These are phyloP conservation scores for Spergularia marina DNA, from an alignment of 148 eudicot species.

Conservation along the genomic window DNA sequence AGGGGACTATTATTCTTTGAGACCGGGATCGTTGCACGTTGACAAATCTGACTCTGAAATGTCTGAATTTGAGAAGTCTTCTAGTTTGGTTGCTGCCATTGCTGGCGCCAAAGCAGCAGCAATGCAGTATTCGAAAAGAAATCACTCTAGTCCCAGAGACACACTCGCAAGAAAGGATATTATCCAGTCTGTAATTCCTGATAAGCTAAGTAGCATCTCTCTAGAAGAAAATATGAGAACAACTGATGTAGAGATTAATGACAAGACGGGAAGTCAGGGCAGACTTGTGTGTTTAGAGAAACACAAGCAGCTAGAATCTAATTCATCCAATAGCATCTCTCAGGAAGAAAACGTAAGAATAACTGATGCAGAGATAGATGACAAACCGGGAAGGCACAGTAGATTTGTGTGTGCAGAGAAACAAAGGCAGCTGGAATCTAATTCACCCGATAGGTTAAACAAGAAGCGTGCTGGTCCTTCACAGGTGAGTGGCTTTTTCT, in stretches of 20 bases:
- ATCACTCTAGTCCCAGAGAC: background rate
- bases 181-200: background rate
- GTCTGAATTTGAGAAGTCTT: conserved; percentile 41
- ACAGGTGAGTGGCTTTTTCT: conserved; percentile 19
- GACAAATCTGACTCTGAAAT: conserved; percentile 18
- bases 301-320: conserved; percentile 18
- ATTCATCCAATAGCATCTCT: background rate
- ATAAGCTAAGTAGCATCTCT: conserved; percentile 11
- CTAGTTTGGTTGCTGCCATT: conserved; percentile 54
- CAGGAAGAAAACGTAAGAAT: background rate
- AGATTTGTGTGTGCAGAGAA: conserved; percentile 22
- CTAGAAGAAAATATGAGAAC: conserved; percentile 9
- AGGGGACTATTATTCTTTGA: conserved; percentile 45
- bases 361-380: background rate
- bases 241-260: background rate
- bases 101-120: conserved; percentile 68
- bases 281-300: conserved; percentile 22
- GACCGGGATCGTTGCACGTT: conserved; percentile 55
- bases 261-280: conserved; percentile 9
- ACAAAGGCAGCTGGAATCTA: conserved; percentile 17
- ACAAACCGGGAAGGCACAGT: conserved; percentile 9
- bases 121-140: conserved; percentile 50
- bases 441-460: conserved; percentile 8
- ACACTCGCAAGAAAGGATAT: background rate
- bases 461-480: conserved; percentile 22